Conservation (phyloP, 306 rosid genomes). For the Begonia masoniana region DNA sequence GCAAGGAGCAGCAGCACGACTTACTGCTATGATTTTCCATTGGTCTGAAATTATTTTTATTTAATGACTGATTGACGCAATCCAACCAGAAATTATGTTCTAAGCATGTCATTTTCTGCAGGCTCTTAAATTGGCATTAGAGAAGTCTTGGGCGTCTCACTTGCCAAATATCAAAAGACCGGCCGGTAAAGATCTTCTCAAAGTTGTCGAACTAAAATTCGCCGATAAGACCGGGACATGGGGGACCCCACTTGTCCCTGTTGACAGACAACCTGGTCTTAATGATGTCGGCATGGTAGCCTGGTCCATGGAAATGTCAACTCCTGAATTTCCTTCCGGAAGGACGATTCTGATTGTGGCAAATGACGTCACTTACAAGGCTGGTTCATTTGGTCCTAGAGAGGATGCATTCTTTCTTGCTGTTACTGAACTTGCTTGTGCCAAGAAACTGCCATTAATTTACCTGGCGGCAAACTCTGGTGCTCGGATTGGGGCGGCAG, state of each 20-base stretch:
- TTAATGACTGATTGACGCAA: not conserved
- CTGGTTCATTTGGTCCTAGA: slow-evolving; percentile 94
- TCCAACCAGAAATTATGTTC: not conserved
- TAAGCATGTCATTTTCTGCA: slow-evolving; percentile 21
- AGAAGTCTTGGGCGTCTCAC: slow-evolving; percentile 65
- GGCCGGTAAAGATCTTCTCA: slow-evolving; percentile 40
- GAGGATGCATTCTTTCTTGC: slow-evolving; percentile 95
- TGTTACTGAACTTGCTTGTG: slow-evolving; percentile 85
- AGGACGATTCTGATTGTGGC: slow-evolving; percentile 75
- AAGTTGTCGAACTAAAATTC: slow-evolving; percentile 69
- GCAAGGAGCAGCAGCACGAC: slow-evolving; percentile 91
- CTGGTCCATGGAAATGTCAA: slow-evolving; percentile 83
- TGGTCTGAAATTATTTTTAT: slow-evolving; percentile 40
- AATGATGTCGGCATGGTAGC: slow-evolving; percentile 98
- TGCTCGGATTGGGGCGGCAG: slow-evolving; percentile 93
- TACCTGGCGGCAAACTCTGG: slow-evolving; percentile 98
- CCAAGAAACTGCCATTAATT: slow-evolving; percentile 67
- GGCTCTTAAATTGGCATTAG: slow-evolving; percentile 86
- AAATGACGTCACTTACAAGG: slow-evolving; percentile 90
- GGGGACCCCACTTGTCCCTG: slow-evolving; percentile 77
- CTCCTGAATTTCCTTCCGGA: slow-evolving; percentile 92
- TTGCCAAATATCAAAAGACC: slow-evolving; percentile 29
- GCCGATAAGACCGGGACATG: slow-evolving; percentile 61
- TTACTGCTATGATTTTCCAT: slow-evolving; percentile 92
- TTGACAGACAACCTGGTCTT: slow-evolving; percentile 52